phyloP scores from a whole-genome alignment of 208 protist species.

The Polymyxa betae region DNA sequence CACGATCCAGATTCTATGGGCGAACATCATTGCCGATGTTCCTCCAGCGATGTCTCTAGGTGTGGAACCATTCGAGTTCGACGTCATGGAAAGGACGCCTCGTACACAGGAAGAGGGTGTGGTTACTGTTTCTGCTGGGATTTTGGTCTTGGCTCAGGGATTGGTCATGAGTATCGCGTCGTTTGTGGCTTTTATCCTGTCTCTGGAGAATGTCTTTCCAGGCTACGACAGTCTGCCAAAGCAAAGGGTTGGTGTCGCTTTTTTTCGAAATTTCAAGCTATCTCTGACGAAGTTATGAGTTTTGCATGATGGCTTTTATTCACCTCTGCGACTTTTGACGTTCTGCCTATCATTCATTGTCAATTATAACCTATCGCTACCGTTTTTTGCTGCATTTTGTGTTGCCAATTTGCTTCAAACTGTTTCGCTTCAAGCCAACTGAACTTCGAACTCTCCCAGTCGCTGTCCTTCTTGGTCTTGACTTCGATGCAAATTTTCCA shows the following conservation, averaged over 20 bases:
- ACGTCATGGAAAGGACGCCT: conserved; percentile 10
- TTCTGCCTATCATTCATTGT: too few species aligned
- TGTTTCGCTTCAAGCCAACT: too few species aligned
- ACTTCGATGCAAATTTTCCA: conserved; percentile 31
- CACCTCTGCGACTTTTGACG: too few species aligned
- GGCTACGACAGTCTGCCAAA: background rate
- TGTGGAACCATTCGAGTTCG: background rate
- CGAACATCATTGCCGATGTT: conserved; percentile 98
- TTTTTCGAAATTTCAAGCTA: too few species aligned
- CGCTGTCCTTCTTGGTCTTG: conserved; percentile 5
- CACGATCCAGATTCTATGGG: conserved; percentile 96
- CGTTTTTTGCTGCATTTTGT: too few species aligned
- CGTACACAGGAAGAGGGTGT: conserved; percentile 7
- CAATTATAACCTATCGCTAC: too few species aligned
- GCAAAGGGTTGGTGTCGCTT: too few species aligned
- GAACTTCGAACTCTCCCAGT: too few species aligned
- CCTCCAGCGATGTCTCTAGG: conserved; percentile 40
- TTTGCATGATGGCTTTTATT: too few species aligned
- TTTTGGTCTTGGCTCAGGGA: background rate
- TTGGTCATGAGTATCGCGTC: background rate
- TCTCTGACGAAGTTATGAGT: too few species aligned
- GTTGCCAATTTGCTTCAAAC: too few species aligned
- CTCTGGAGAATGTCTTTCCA: background rate
- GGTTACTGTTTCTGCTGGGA: background rate
- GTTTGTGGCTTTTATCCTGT: background rate